A percentile compares a stretch with the other conserved stretches of the same genome.
Conservation (phyloP, 805 yeast species). For the Starmerella apicola region DNA sequence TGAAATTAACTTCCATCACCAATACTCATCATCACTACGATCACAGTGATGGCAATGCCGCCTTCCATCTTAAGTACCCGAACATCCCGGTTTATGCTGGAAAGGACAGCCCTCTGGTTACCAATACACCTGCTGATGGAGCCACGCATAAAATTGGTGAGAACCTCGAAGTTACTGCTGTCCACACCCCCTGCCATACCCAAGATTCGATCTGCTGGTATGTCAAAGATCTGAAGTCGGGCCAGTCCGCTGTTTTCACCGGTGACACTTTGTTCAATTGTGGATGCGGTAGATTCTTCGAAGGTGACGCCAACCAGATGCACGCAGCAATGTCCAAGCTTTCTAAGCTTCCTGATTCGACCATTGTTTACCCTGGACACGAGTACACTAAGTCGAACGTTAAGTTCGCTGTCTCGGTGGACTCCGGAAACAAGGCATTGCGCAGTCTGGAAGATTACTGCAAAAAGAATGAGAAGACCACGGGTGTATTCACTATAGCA, state of each 20-base stretch:
- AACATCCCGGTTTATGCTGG: slow-evolving; percentile 71
- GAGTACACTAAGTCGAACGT: slow-evolving; percentile 83
- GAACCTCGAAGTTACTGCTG: slow-evolving; percentile 53
- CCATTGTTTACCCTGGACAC: slow-evolving; percentile 84
- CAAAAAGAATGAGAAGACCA: slow-evolving; percentile 50
- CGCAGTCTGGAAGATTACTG: slow-evolving; percentile 41
- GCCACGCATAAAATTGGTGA: slow-evolving; percentile 54
- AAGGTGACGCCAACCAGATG: slow-evolving; percentile 80
- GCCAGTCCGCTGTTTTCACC: slow-evolving; percentile 68
- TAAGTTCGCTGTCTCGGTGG: slow-evolving; percentile 52
- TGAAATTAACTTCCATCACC: slow-evolving; percentile 60
- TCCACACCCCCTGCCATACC: slow-evolving; percentile 97
- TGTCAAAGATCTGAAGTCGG: slow-evolving; percentile 50
- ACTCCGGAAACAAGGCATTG: slow-evolving; percentile 44
- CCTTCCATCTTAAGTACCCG: slow-evolving; percentile 29
- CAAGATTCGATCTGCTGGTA: slow-evolving; percentile 89
- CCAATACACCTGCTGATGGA: slow-evolving; percentile 54
- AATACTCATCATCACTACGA: slow-evolving; percentile 96
- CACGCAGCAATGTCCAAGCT: slow-evolving; percentile 50
- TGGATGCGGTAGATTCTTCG: slow-evolving; percentile 96
- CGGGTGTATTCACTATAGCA: slow-evolving; percentile 72
- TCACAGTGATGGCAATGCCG: slow-evolving; percentile 77
- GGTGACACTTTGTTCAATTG: slow-evolving; percentile 92
- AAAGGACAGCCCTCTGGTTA: slow-evolving; percentile 59
- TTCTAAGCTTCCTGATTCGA: slow-evolving; percentile 50